These are phyloP conservation scores for Magnaporthiopsis poae DNA, from an alignment of 2,329 filamentous ascomycete genomes.

Conservation along the genomic window DNA sequence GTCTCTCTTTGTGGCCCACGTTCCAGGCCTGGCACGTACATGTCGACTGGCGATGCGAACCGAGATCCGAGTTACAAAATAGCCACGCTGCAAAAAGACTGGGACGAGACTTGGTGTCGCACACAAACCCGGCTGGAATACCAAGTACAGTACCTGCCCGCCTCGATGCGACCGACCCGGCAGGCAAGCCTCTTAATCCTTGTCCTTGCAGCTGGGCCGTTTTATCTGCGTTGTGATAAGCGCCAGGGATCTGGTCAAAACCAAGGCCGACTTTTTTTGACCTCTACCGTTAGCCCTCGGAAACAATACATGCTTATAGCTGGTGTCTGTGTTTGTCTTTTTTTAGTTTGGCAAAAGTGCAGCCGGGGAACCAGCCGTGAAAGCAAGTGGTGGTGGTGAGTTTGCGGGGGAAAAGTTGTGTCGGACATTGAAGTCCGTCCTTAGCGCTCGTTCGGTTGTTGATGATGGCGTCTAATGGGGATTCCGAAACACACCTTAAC, in stretches of 20 bases:
- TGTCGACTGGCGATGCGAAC: background rate
- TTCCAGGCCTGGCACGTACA: background rate
- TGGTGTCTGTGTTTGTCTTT: no score
- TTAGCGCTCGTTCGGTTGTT: background rate
- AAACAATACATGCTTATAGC: no score
- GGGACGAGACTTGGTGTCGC: background rate
- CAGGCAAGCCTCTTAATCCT: background rate
- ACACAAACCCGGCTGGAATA: background rate
- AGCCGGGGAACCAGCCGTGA: no score
- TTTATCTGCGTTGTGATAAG: background rate
- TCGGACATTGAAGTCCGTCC: no score
- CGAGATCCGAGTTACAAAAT: background rate
- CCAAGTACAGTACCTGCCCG: background rate
- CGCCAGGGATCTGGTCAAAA: background rate
- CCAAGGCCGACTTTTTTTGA: background rate
- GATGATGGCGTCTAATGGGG: background rate
- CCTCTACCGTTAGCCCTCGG: no score
- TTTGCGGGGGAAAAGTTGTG: no score
- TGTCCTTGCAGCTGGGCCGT: background rate
- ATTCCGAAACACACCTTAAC: background rate
- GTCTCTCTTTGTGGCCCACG: background rate
- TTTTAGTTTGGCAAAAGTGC: no score
- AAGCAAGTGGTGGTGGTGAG: no score
- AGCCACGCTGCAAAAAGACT: no score
- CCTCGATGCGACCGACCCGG: background rate